phyloP scores from a whole-genome alignment of 768 basidiomycete species.

The Lactarius pseudohatsudake region DNA sequence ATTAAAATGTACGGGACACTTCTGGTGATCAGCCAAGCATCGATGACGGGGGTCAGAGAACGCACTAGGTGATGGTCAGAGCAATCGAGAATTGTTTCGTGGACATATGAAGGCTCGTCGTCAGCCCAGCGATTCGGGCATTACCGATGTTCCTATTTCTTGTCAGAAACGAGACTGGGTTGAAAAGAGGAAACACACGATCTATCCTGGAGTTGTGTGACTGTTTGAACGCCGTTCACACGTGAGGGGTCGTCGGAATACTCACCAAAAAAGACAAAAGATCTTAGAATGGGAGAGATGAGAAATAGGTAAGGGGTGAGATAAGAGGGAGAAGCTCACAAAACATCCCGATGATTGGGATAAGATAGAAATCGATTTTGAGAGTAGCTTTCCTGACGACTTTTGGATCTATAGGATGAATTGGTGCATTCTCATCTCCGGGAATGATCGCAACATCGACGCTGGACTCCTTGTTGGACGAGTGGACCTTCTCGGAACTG shows the following conservation, averaged over 20 bases:
- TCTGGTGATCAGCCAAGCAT: constrained; percentile 28
- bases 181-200: constrained; percentile 7
- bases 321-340: constrained; percentile 7
- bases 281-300: constrained; percentile 3
- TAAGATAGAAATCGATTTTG: constrained; percentile 19
- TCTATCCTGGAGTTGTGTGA: constrained; percentile 9
- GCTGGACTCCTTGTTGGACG: constrained; percentile 1
- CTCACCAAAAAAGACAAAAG: constrained; percentile 22
- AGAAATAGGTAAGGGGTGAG: no score
- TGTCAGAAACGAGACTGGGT: background rate
- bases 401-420: background rate
- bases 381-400: constrained; percentile 6
- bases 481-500: background rate
- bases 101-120: constrained; percentile 34
- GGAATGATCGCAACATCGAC: background rate
- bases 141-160: constrained; percentile 32
- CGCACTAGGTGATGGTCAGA: constrained; percentile 24
- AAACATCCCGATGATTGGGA: constrained; percentile 5
- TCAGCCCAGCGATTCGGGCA: constrained; percentile 36
- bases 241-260: background rate
- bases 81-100: background rate
- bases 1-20: constrained; percentile 33
- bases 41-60: background rate
- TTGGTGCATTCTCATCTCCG: constrained; percentile 16
- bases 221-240: background rate